phyloP scores from a whole-genome alignment of 148 eudicot species.

The Vaccinium vitisidaea region DNA sequence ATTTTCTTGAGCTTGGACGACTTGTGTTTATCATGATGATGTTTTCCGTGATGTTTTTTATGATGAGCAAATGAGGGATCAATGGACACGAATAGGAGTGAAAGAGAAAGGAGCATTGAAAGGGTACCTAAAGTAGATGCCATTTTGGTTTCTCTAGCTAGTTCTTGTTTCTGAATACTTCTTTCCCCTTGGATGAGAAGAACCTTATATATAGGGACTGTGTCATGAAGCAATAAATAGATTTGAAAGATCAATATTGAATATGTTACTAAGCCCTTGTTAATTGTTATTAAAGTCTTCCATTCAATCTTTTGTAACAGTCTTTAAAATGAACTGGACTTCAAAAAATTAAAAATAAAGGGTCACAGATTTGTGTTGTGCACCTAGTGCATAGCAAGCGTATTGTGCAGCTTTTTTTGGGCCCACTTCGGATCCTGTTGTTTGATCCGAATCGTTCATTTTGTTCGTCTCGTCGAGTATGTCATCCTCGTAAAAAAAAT shows the following conservation, averaged over 20 bases:
- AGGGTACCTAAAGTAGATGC: background rate
- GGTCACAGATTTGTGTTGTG: no score
- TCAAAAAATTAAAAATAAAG: background rate
- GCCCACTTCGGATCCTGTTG: no score
- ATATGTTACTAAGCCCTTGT: background rate
- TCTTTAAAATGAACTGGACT: background rate
- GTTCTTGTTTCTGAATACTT: background rate
- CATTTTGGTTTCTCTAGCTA: background rate
- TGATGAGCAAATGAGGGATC: conserved; percentile 11
- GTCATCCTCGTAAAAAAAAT: no score
- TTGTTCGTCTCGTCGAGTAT: no score
- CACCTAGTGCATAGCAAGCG: no score
- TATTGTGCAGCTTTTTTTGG: no score
- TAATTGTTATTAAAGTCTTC: background rate
- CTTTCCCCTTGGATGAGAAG: background rate
- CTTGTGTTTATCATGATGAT: background rate
- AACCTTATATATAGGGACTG: background rate
- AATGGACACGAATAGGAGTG: background rate
- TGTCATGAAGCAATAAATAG: background rate
- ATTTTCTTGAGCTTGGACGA: conserved; percentile 2
- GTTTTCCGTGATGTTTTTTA: background rate
- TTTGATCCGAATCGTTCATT: no score
- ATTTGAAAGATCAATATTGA: background rate
- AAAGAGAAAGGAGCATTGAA: background rate
- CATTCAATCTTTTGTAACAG: background rate